Evolutionary conservation across 1,284 basidiomycete genomes (phyloP).

Genomic region (Rhodotorula sp.): DNA sequence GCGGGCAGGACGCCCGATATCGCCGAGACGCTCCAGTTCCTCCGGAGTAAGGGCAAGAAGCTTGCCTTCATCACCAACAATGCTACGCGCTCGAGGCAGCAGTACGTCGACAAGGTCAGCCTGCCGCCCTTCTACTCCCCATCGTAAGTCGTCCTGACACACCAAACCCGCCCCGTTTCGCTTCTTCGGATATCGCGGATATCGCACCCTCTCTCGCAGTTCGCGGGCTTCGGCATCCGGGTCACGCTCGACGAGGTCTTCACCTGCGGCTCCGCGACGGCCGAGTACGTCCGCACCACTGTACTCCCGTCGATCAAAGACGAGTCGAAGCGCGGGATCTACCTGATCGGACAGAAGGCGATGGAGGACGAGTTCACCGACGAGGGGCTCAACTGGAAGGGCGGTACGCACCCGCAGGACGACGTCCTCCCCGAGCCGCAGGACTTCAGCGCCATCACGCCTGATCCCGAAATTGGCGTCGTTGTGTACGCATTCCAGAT

Average conservation of each 20-base stretch:
- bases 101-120: conserved; percentile 71
- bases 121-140: fast-evolving
- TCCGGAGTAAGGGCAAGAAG: conserved; percentile 64
- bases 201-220: conserved; percentile 51
- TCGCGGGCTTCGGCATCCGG: conserved; percentile 83
- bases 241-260: conserved; percentile 81
- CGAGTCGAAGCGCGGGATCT: conserved; percentile 51
- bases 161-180: too few relatives aligned
- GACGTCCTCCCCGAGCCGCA: conserved; percentile 72
- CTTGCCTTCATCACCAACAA: conserved; percentile 89
- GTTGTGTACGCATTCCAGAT: conserved; percentile 66
- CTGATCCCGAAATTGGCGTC: conserved; percentile 79
- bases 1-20: conserved; percentile 19
- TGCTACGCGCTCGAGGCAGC: conserved; percentile 86
- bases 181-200: not conserved
- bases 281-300: conserved; percentile 87
- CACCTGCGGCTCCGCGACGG: conserved; percentile 90
- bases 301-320: conserved; percentile 58
- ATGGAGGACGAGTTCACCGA: conserved; percentile 87
- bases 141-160: too few relatives aligned
- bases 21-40: conserved; percentile 58
- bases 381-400: conserved; percentile 76
- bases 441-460: conserved; percentile 62
- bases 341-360: conserved; percentile 89
- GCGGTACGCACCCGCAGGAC: conserved; percentile 85